phyloP scores from a whole-genome alignment of 1,284 basidiomycete species.

The Rhodotorula sp. region DNA sequence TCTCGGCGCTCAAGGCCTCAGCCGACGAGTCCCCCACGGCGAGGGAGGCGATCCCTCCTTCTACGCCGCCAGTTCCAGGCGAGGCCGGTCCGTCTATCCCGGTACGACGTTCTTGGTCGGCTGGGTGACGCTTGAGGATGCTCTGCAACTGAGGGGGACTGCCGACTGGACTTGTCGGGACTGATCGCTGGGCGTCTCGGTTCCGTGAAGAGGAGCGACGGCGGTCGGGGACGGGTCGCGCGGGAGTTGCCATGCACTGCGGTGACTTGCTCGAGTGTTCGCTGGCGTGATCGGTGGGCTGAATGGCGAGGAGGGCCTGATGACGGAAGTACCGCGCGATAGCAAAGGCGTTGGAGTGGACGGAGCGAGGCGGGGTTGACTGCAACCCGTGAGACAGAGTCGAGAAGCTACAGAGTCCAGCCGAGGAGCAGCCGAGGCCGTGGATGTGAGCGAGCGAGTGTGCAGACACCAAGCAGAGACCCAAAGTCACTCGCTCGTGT shows the following conservation, averaged over 20 bases:
- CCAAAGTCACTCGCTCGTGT: too few relatives aligned
- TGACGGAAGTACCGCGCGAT: too few relatives aligned
- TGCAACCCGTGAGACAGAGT: too few relatives aligned
- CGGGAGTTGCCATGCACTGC: not conserved
- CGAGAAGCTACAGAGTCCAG: too few relatives aligned
- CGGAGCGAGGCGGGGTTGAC: too few relatives aligned
- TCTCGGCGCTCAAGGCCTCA: not conserved
- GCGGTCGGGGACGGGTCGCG: constrained; percentile 24
- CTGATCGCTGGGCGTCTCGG: constrained; percentile 1
- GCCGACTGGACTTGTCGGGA: not conserved
- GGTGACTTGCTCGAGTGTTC: too few relatives aligned
- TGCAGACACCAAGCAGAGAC: too few relatives aligned
- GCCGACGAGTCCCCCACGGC: not conserved
- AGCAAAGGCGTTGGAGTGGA: too few relatives aligned
- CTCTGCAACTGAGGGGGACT: not conserved
- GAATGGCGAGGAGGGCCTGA: too few relatives aligned
- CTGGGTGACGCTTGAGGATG: constrained; percentile 5
- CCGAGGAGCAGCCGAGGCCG: too few relatives aligned
- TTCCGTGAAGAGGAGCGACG: constrained; percentile 18
- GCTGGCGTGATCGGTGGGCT: too few relatives aligned
- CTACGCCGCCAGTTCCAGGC: not conserved
- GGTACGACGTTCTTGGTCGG: not conserved
- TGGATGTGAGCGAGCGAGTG: too few relatives aligned
- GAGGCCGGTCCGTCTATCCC: not conserved
- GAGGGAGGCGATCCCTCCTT: not conserved